These are phyloP conservation scores for Thermothielavioides terrestris DNA, from an alignment of 495 filamentous ascomycete species.

Conservation along the genomic window DNA sequence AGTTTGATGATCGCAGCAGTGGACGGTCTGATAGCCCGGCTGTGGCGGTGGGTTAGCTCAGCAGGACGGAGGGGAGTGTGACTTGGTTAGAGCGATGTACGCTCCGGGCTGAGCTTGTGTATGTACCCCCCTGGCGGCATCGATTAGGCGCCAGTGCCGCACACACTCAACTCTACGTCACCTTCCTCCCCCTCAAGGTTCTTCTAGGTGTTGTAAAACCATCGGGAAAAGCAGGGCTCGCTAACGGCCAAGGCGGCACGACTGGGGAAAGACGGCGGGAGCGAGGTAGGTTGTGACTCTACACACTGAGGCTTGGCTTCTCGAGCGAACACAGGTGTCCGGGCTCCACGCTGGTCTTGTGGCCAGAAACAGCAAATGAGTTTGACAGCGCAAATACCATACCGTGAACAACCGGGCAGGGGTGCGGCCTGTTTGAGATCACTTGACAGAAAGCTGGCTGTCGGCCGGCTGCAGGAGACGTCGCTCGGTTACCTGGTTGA, in stretches of 20 bases:
- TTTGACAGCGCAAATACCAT: conserved; percentile 44
- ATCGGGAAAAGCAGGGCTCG: neutral
- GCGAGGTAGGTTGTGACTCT: neutral
- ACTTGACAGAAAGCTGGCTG: conserved; percentile 35
- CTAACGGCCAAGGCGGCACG: neutral
- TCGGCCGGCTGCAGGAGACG: conserved; percentile 46
- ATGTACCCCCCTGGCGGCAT: neutral
- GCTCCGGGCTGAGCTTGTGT: neutral
- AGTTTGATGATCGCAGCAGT: neutral
- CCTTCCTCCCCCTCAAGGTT: neutral
- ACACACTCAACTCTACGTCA: neutral
- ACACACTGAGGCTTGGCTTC: conserved; percentile 18
- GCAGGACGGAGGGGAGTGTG: conserved; percentile 1
- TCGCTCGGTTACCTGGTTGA: conserved; percentile 32
- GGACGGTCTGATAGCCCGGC: conserved; percentile 1
- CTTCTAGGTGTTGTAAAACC: neutral
- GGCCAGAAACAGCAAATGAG: conserved; percentile 36
- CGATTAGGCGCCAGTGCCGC: conserved; percentile 5
- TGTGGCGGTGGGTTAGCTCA: conserved; percentile 1
- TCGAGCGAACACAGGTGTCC: conserved; percentile 35
- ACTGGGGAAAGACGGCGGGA: neutral
- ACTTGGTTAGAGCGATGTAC: no score
- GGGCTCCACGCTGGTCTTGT: conserved; percentile 24
- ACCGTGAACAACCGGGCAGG: conserved; percentile 31
- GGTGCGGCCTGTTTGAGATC: conserved; percentile 37